Conservation (phyloP, 768 basidiomycete species). For the Russula earlei region DNA sequence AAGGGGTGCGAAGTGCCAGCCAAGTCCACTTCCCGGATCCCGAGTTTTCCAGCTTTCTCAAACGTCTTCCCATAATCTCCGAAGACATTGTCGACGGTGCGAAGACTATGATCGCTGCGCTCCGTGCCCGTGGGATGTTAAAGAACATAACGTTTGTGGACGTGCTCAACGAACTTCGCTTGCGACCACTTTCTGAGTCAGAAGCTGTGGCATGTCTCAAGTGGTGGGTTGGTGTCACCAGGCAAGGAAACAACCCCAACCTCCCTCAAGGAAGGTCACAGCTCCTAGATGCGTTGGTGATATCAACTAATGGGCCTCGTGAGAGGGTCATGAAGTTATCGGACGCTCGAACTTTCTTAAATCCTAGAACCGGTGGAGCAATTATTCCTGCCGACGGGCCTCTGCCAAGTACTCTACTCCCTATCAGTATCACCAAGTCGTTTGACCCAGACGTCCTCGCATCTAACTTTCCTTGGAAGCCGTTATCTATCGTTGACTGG, state of each 20-base stretch:
- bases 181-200: constrained; percentile 54
- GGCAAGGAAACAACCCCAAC: constrained; percentile 28
- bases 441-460: constrained; percentile 43
- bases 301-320: constrained; percentile 35
- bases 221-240: constrained; percentile 66
- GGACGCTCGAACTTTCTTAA: constrained; percentile 63
- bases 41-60: constrained; percentile 64
- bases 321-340: constrained; percentile 60
- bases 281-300: constrained; percentile 62
- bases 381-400: constrained; percentile 67
- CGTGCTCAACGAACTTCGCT: constrained; percentile 66
- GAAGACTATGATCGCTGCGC: constrained; percentile 45
- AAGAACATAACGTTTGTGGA: constrained; percentile 72
- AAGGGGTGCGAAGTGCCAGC: constrained; percentile 55
- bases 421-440: constrained; percentile 50
- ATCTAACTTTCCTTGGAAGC: constrained; percentile 63
- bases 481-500: constrained; percentile 73
- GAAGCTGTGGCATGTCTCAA: constrained; percentile 78
- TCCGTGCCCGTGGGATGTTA: constrained; percentile 57
- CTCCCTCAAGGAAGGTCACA: constrained; percentile 42
- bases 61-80: constrained; percentile 66
- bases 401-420: constrained; percentile 63
- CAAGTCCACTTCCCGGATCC: constrained; percentile 69
- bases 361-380: constrained; percentile 43
- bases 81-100: constrained; percentile 48